Evolutionary conservation across 1,139 yeast species (phyloP), one percentile per base, ranked within the genome.

Genomic region (Yamadazyma triangularis): DNA sequence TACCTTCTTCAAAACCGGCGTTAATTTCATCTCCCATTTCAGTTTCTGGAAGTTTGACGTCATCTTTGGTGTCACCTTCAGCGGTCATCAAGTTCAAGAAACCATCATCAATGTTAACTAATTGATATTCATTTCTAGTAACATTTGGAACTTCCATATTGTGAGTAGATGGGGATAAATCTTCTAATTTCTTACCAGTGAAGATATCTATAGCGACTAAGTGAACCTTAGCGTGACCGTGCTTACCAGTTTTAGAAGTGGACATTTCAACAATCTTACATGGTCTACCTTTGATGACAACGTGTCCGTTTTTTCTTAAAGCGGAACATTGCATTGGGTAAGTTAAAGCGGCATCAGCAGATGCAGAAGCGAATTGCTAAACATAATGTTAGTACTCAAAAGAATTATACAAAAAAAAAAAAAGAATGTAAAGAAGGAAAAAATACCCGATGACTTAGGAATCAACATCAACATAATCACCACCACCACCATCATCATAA

Each of bases 201-300:
- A 91, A 91, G 69, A 91, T 89, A 70, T 91, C 98, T 58, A 84
- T 81, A 67, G 97, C 97, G 51, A 91, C 96, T 76, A 91, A 81
- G 75, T 91, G 97, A 71, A 91, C 98, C 82, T 91, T 91, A 68
- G 98, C 98, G 91, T 91, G 98, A 75, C 98, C 98, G 84, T 91
- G 98, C 96, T 91, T 91, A 77, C 98, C 98, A 57, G 98, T 91
- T 85, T 91, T 91, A 62, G 98, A 91, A 63, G 98, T 91, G 47
- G 98, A 91, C 98, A 91, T 91, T 70, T 91, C 98, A 58, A 91
- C 93, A 70, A 91, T 91, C 84, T 91, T 91, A 81, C 98, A 91
- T 68, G 98, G 98, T 81, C 98, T 93, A 62, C 87, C 78, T 79
- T 93, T 93, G 76, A 91, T 91, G 58, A 82, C 94, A 65, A 91